These are phyloP conservation scores for Pilaira anomala DNA, from an alignment of 192 early-diverging fungal species.

Conservation along the genomic window DNA sequence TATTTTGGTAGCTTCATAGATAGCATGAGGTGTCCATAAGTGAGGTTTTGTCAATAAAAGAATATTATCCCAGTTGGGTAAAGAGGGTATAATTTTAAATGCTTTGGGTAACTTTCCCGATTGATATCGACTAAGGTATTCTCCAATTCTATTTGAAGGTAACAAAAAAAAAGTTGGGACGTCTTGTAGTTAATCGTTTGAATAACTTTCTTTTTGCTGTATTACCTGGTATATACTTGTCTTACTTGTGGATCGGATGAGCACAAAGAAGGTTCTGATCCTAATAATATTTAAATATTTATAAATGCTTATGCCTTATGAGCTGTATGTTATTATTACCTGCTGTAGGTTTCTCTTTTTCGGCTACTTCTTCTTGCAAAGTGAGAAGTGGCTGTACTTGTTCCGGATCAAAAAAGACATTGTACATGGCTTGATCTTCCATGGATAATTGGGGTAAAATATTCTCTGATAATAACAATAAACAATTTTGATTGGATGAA, in stretches of 20 bases:
- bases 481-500: too few species aligned
- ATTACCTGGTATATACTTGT: constrained; percentile 8
- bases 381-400: too few species aligned
- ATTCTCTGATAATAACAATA: too few species aligned
- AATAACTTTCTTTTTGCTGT: too few species aligned
- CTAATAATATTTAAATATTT: not conserved
- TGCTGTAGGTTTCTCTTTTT: not conserved
- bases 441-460: too few species aligned
- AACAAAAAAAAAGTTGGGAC: too few species aligned
- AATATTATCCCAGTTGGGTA: constrained; percentile 19
- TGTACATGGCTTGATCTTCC: too few species aligned
- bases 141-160: constrained; percentile 9
- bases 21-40: constrained; percentile 12
- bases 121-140: constrained; percentile 1
- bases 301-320: not conserved
- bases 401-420: too few species aligned
- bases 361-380: too few species aligned
- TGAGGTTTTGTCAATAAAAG: constrained; percentile 6
- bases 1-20: constrained; percentile 2
- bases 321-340: not conserved
- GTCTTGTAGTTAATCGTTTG: too few species aligned
- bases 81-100: constrained; percentile 9
- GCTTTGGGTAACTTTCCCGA: constrained; percentile 5
- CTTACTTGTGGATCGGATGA: constrained; percentile 5
- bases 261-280: not conserved